Evolutionary conservation across 805 yeast genomes (phyloP), one percentile per base, ranked within the genome.

Genomic region (Dipodascopsis tothii): DNA sequence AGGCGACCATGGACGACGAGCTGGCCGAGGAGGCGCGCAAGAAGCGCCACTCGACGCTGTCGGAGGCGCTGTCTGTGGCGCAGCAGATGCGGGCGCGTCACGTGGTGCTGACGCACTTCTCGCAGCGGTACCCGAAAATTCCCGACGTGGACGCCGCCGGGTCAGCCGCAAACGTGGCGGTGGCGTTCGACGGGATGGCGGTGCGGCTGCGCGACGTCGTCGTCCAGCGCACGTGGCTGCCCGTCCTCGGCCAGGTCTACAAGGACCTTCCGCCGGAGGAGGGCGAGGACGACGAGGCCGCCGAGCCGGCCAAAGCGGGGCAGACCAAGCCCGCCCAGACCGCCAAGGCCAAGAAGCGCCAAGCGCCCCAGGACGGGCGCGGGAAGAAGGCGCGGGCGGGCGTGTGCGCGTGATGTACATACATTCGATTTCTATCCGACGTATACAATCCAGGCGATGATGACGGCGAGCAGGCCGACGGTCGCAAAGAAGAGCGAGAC

Each of bases 1-100:
- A 92, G 61, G 88, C 96, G 0, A 85, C 98, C 0, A 73, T 92
- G 49, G 96, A 85, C 45, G 84, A 86, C 60, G 84, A 74, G 25
- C 68, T 86, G 37, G 66, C 71, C 4, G 78, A 74, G 42, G 96
- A 87, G 60, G 98, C 98, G 0, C 62, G 74, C 21, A 71, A 74
- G 27, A 92, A 92, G 60, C 75, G 77, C 48, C 99, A 92, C 60
- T 79, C 94, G 11, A 92, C 99, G 0, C 76, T 87, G 44, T 74
- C 82, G 18, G 97, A 90, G 58, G 97, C 97, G 0, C 70, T 88
- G 22, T 68, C 66, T 14, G 78, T 87, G 2, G 77, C 84, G 0
- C 68, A 73, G 43, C 62, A 67, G 30, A 90, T 92, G 97, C 64
- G 72, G 19, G 86, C 88, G 20, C 68, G 71, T 23, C 76, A 80